Conservation (phyloP, 2,329 filamentous ascomycete species). For the Pseudonectria foliicola region DNA sequence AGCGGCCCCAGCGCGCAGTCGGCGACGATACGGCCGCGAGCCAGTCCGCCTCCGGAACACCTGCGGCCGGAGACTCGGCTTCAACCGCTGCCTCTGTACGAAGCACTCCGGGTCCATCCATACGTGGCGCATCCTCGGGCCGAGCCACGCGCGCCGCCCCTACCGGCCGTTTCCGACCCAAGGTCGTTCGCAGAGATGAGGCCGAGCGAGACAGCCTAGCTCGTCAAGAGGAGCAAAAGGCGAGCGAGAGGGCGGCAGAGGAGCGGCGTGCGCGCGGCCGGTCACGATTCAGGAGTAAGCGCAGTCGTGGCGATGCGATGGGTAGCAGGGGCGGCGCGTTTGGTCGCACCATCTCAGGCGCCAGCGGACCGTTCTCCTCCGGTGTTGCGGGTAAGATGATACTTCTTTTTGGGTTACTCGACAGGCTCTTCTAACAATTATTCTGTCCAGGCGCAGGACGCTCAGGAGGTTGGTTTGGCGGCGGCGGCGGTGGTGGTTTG, state of each 20-base stretch:
- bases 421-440: neutral
- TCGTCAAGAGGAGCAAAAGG: conserved; percentile 36
- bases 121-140: conserved; percentile 27
- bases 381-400: conserved; percentile 20
- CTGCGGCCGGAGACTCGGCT: conserved; percentile 10
- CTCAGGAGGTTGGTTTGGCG: conserved; percentile 23
- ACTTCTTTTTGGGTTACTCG: neutral
- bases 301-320: conserved; percentile 39
- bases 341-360: conserved; percentile 27
- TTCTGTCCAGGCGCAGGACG: conserved; percentile 10
- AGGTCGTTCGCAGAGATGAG: conserved; percentile 43
- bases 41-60: conserved; percentile 3
- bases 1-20: conserved; percentile 12
- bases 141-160: conserved; percentile 30
- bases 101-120: conserved; percentile 18
- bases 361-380: conserved; percentile 34
- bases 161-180: conserved; percentile 38
- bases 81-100: conserved; percentile 9
- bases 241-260: conserved; percentile 32
- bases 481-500: conserved; percentile 16
- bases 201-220: conserved; percentile 41
- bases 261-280: conserved; percentile 32
- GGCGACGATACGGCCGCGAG: conserved; percentile 13
- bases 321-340: conserved; percentile 31
- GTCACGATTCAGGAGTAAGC: conserved; percentile 33